Evolutionary conservation across 441 rosid species (phyloP).

Genomic region (Gossypium gossypioides): DNA sequence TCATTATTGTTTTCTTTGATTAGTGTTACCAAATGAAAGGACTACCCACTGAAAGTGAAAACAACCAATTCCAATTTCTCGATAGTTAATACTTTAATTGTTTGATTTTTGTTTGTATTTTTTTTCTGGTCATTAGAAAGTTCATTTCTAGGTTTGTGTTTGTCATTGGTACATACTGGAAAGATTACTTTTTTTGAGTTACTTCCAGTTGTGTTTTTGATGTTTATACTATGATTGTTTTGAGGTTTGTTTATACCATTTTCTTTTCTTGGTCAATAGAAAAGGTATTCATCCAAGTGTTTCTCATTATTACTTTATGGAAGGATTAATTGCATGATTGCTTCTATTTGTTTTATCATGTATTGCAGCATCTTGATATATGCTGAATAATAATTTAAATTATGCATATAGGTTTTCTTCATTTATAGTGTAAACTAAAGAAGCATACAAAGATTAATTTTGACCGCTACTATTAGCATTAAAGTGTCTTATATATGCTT

Average conservation of each 20-base stretch:
- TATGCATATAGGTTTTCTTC: background rate
- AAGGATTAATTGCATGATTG: background rate
- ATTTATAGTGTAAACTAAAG: background rate
- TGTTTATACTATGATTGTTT: background rate
- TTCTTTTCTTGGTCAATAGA: background rate
- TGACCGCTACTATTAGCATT: background rate
- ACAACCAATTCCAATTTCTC: background rate
- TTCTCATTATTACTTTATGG: background rate
- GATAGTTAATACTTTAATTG: background rate
- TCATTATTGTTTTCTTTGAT: constrained; percentile 5
- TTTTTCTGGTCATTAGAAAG: background rate
- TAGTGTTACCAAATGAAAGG: background rate
- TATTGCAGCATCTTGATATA: background rate
- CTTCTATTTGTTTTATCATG: background rate
- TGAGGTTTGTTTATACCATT: background rate
- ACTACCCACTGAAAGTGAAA: background rate
- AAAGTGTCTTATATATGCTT: background rate
- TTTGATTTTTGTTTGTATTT: background rate
- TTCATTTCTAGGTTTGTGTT: background rate
- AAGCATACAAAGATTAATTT: background rate
- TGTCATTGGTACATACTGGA: background rate
- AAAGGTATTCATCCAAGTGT: background rate
- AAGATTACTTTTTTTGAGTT: background rate
- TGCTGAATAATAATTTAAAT: background rate
- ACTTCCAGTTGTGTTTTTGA: background rate